These are phyloP conservation scores for Thinopyrum obtusiflorum DNA, from an alignment of 202 grass and related monocot species.

Conservation along the genomic window DNA sequence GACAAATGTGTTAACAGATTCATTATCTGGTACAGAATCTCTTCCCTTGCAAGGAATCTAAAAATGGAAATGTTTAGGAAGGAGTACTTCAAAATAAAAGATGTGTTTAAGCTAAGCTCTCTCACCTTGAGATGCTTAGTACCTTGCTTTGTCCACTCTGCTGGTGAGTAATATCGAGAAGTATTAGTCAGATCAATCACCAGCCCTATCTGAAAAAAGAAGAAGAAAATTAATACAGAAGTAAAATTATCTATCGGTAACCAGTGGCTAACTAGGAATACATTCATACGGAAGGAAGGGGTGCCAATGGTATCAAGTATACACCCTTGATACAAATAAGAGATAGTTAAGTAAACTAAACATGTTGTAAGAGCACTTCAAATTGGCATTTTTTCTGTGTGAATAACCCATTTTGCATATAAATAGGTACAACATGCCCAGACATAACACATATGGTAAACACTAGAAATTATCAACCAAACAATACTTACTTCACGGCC, in stretches of 20 bases:
- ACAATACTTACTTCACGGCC: conserved; percentile 71
- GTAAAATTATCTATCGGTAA: conserved; percentile 9
- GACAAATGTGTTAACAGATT: conserved; percentile 84
- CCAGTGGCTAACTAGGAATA: background rate
- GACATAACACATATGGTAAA: background rate
- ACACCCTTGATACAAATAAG: background rate
- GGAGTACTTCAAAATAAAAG: background rate
- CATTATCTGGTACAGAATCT: conserved; percentile 89
- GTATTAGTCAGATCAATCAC: conserved; percentile 99
- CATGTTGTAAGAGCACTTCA: background rate
- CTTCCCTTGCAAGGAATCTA: conserved; percentile 96
- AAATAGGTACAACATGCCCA: background rate
- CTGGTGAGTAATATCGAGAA: conserved; percentile 67
- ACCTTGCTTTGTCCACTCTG: conserved; percentile 90
- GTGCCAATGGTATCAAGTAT: background rate
- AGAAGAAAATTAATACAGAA: background rate
- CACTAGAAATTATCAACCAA: conserved; percentile 13
- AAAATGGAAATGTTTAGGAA: conserved; percentile 30
- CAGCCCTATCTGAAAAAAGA: conserved; percentile 79
- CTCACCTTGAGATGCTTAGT: conserved; percentile 95
- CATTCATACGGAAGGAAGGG: background rate
- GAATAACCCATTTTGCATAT: background rate
- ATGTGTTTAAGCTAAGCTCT: conserved; percentile 14
- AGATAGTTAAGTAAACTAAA: background rate
- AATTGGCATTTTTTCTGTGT: background rate